Percentiles rank a stretch among this genome's conserved stretches.
Evolutionary conservation across 1,284 basidiomycete species (phyloP).

Genomic region (Naganishia sp.): DNA sequence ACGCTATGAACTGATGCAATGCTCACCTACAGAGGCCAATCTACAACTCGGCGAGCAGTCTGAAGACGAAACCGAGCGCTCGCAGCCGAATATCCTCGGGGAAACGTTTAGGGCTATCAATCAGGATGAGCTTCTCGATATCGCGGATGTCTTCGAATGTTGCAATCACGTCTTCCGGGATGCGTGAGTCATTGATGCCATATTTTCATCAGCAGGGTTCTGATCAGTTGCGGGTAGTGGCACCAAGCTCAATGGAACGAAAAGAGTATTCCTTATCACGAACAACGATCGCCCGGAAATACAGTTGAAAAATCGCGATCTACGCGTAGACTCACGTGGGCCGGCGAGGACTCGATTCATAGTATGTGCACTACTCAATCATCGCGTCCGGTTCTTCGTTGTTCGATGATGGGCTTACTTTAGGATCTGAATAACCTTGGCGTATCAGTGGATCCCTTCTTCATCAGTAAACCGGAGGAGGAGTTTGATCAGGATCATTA

Average conservation of each 20-base stretch:
- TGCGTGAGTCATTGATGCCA: slow-evolving; percentile 61
- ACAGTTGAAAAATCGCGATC: slow-evolving; percentile 43
- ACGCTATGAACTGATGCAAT: slow-evolving; percentile 31
- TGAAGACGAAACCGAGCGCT: slow-evolving; percentile 14
- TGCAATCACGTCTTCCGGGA: slow-evolving; percentile 85
- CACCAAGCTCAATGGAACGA: slow-evolving; percentile 71
- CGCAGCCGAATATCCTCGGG: slow-evolving; percentile 43
- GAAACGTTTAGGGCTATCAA: slow-evolving; percentile 45
- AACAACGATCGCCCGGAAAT: slow-evolving; percentile 74
- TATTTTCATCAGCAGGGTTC: not conserved
- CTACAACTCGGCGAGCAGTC: slow-evolving; percentile 19
- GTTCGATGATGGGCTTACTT: no score
- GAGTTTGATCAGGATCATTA: slow-evolving; percentile 75
- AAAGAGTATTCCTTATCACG: slow-evolving; percentile 89
- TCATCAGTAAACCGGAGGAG: slow-evolving; percentile 72
- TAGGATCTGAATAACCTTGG: slow-evolving; percentile 33
- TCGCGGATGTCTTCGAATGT: slow-evolving; percentile 81
- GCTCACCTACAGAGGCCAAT: slow-evolving; percentile 21
- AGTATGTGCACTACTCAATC: slow-evolving; percentile 35
- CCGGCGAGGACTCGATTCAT: slow-evolving; percentile 47
- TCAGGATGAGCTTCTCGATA: slow-evolving; percentile 49
- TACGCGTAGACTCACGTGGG: slow-evolving; percentile 38
- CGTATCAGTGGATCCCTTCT: slow-evolving; percentile 76
- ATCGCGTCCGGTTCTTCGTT: not conserved
- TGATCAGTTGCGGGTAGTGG: slow-evolving; percentile 57